Conservation (phyloP, 441 rosid genomes). For the Macaranga tanarius region DNA sequence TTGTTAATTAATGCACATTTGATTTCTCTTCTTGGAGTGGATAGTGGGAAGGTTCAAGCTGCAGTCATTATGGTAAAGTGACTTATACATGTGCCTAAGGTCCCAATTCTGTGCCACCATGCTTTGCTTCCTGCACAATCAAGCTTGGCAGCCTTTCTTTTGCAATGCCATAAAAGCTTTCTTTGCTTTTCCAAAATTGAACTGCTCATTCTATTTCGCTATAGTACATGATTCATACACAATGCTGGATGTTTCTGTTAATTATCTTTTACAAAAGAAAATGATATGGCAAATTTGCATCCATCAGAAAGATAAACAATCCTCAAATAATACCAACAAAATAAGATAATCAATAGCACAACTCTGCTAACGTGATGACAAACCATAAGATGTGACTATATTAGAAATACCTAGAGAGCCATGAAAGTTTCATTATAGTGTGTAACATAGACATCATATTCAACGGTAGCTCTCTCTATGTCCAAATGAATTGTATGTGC, state of each 20-base stretch:
- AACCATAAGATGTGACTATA: neutral
- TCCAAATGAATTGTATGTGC: constrained; percentile 45
- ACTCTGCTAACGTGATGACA: neutral
- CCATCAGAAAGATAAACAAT: neutral
- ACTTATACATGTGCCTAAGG: neutral
- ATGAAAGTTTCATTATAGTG: constrained; percentile 26
- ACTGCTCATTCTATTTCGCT: neutral
- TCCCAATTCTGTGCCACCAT: constrained; percentile 1
- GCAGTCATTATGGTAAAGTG: neutral
- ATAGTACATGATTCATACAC: neutral
- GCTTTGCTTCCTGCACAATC: constrained; percentile 21
- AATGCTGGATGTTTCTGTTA: neutral
- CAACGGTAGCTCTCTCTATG: constrained; percentile 41
- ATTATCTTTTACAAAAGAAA: neutral
- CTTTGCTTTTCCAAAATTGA: neutral
- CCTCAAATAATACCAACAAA: neutral
- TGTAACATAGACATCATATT: constrained; percentile 55
- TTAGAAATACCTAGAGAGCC: neutral
- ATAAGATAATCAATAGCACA: neutral
- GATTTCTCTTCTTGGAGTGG: neutral
- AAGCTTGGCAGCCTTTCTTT: neutral
- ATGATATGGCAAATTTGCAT: neutral
- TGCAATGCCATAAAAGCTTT: constrained; percentile 2
- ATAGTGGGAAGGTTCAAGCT: neutral
- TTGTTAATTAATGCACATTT: too few relatives aligned